These are phyloP conservation scores for Rhodomyrtus tomentosa DNA, from an alignment of 345 rosid genomes.

Conservation along the genomic window DNA sequence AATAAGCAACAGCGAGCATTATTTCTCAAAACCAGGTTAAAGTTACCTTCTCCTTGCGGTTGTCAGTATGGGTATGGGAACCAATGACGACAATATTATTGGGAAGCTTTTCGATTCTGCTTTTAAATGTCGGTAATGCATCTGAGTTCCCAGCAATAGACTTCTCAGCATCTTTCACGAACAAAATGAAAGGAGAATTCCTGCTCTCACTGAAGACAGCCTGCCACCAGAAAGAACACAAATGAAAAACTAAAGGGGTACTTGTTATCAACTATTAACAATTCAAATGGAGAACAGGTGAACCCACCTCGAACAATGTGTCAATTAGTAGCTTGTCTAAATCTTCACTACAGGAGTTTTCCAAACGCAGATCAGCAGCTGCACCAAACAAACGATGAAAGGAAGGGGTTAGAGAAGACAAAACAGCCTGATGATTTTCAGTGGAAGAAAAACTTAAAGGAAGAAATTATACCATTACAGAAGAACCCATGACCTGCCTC, in stretches of 20 bases:
- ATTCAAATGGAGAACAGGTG: neutral
- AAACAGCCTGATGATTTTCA: neutral
- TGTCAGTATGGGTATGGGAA: constrained; percentile 67
- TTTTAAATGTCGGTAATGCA: constrained; percentile 49
- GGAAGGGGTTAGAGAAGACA: constrained; percentile 3
- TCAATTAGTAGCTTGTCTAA: constrained; percentile 52
- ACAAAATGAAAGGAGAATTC: constrained; percentile 74
- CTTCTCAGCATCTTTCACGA: constrained; percentile 89
- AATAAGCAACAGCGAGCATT: neutral
- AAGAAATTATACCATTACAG: constrained; percentile 56
- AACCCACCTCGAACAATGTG: constrained; percentile 74
- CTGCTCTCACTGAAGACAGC: constrained; percentile 60
- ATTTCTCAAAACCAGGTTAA: neutral
- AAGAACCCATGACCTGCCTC: constrained; percentile 70
- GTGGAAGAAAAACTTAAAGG: neutral
- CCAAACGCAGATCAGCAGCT: constrained; percentile 64
- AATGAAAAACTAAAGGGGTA: constrained; percentile 2
- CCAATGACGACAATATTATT: constrained; percentile 69
- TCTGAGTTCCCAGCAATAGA: constrained; percentile 65
- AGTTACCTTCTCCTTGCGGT: constrained; percentile 72
- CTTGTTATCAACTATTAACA: neutral
- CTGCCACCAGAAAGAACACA: constrained; percentile 20
- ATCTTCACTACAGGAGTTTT: constrained; percentile 36
- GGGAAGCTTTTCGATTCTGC: constrained; percentile 61
- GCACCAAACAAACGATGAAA: constrained; percentile 8